These are phyloP conservation scores for Tuctoria greenei DNA, from an alignment of 176 grass and related monocot genomes.

Conservation along the genomic window DNA sequence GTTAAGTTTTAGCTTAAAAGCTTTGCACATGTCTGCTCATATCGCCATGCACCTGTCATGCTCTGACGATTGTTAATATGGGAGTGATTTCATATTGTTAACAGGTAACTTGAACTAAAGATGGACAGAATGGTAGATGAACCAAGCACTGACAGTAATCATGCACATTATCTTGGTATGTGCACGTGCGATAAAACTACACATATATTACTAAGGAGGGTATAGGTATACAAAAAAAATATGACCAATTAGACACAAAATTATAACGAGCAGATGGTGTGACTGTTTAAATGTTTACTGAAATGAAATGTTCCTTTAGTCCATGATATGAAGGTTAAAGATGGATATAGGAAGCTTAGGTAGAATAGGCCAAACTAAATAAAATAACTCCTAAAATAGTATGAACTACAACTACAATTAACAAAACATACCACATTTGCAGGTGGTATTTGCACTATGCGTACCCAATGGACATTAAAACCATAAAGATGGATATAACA, in stretches of 20 bases:
- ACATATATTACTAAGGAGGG: neutral
- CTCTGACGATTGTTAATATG: neutral
- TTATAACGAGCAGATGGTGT: neutral
- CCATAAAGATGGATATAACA: slow-evolving; percentile 8
- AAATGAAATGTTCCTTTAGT: neutral
- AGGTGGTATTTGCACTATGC: slow-evolving; percentile 1
- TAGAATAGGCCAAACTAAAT: neutral
- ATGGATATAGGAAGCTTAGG: neutral
- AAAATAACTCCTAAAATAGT: slow-evolving; percentile 4
- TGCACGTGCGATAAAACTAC: neutral
- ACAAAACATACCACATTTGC: neutral
- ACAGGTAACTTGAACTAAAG: neutral
- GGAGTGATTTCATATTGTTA: neutral
- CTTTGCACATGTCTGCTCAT: slow-evolving; percentile 1
- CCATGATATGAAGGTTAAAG: neutral
- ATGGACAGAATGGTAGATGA: neutral
- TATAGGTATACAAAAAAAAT: neutral
- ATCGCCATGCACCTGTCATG: neutral
- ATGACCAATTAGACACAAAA: neutral
- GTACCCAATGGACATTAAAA: neutral
- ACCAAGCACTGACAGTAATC: neutral
- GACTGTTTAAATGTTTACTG: neutral
- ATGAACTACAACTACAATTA: slow-evolving; percentile 4
- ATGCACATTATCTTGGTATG: neutral
- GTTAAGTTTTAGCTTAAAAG: slow-evolving; percentile 12